Evolutionary conservation across 768 basidiomycete species (phyloP), one percentile per base, ranked within the genome.

Genomic region (Clavulina sp.): DNA sequence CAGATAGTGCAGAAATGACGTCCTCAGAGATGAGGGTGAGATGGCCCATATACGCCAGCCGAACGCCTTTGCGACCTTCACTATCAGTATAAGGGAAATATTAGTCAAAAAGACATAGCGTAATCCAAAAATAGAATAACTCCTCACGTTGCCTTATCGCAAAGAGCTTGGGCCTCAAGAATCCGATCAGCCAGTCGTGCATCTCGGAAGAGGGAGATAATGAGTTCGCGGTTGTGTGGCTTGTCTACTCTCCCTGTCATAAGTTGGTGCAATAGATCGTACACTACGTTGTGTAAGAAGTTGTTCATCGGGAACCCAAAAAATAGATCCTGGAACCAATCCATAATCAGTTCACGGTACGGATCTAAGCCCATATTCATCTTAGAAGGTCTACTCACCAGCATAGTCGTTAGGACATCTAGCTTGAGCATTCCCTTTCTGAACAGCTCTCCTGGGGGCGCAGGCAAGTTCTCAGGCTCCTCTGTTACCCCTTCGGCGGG

Each of bases 301-400:
- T 97, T 96, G 66, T 99, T 96, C 82, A 86, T 88, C 0, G 92
- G 91, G 60, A 82, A 95, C 54, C 84, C 81, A 62, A 96, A 96
- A 70, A 96, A 96, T 33, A 96, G 71, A 59, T 92, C 85, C 89
- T 93, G 59, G 7, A 1, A n/a, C 6, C 0, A 3, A 30, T 19
- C n/a, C 24, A 46, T 44, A 3, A 34, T 5, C 4, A 23, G 18
- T 48, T 21, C n/a, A 4, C 18, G 30, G 48, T 9, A 18, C 3
- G 24, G n/a, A 38, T 38, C 34, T 38, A 9, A 38, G 34, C 34
- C 34, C 34, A 38, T 38, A 38, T 19, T 0, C 21, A 50, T 18
- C 4, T 0, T 51, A 5, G 18, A 3, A 4, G 23, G 49, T 13
- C 49, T 21, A 67, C 83, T 60, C 55, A 91, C 91, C 58, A 97